These are phyloP conservation scores for Vanrija pseudolonga DNA, from an alignment of 1,284 basidiomycete genomes.

Conservation along the genomic window DNA sequence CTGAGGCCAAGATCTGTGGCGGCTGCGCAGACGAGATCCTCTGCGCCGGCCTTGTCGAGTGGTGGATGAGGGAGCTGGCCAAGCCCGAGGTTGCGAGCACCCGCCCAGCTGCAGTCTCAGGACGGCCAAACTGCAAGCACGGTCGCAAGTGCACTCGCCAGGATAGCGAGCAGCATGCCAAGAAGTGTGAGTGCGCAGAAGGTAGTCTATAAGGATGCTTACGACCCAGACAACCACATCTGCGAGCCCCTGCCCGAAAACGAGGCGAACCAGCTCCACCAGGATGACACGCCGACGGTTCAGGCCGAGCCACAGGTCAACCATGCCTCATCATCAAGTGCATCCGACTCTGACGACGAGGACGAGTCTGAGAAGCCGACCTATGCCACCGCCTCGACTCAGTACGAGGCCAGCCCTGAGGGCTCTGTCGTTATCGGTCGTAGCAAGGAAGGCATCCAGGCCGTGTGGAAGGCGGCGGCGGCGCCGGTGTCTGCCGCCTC, in stretches of 20 bases:
- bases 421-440: neutral
- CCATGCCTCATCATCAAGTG: neutral
- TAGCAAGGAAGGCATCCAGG: neutral
- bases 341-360: neutral
- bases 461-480: neutral
- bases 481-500: neutral
- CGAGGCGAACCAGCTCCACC: conserved; percentile 12
- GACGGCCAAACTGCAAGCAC: conserved; percentile 21
- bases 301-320: too few species aligned
- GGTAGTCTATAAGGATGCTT: neutral
- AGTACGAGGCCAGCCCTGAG: conserved; percentile 7
- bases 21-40: conserved; percentile 24
- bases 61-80: conserved; percentile 24
- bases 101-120: conserved; percentile 4
- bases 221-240: conserved; percentile 20
- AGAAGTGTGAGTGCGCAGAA: conserved; percentile 16
- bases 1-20: conserved; percentile 11
- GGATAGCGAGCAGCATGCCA: conserved; percentile 15
- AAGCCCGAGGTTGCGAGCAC: conserved; percentile 16
- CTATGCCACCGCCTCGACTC: conserved; percentile 1
- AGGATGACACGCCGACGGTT: conserved; percentile 14
- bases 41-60: conserved; percentile 22
- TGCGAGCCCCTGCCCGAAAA: conserved; percentile 15
- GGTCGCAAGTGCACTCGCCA: conserved; percentile 18
- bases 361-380: conserved; percentile 2